Percentiles rank a stretch among this genome's conserved stretches.
Conservation (phyloP, 192 early-diverging fungal species). For the Coemansia sp. region DNA sequence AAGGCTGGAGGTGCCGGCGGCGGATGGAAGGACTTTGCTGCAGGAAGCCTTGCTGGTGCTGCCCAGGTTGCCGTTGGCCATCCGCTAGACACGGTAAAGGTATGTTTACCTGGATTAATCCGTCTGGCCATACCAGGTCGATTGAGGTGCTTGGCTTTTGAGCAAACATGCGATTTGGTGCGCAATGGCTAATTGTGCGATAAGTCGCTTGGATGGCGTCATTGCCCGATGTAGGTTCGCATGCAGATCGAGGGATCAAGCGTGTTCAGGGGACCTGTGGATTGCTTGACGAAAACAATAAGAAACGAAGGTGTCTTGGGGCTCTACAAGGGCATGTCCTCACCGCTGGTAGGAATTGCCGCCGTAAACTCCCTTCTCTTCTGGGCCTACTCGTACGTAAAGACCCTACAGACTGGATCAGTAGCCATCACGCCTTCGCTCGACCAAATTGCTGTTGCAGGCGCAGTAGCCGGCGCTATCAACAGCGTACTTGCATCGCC, state of each 20-base stretch:
- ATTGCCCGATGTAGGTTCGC: conserved; percentile 58
- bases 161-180: too few relatives aligned
- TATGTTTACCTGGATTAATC: conserved; percentile 6
- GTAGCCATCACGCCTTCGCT: conserved; percentile 59
- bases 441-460: conserved; percentile 77
- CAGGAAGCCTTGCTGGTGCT: conserved; percentile 68
- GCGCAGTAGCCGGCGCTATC: conserved; percentile 82
- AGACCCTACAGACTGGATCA: conserved; percentile 55
- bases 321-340: conserved; percentile 86
- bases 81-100: conserved; percentile 85
- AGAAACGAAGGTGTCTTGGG: conserved; percentile 75
- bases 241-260: conserved; percentile 63
- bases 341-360: conserved; percentile 76
- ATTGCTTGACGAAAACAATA: conserved; percentile 83
- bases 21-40: conserved; percentile 60
- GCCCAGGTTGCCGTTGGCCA: conserved; percentile 71
- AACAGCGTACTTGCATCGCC: conserved; percentile 87
- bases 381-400: conserved; percentile 72
- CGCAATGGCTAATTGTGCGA: conserved; percentile 4
- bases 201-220: conserved; percentile 13
- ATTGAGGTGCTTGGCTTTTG: too few relatives aligned
- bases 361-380: conserved; percentile 88
- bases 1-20: conserved; percentile 18
- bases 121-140: too few relatives aligned
- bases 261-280: conserved; percentile 69